Evolutionary conservation across 345 rosid genomes (phyloP).

Genomic region (Garcia nutans): DNA sequence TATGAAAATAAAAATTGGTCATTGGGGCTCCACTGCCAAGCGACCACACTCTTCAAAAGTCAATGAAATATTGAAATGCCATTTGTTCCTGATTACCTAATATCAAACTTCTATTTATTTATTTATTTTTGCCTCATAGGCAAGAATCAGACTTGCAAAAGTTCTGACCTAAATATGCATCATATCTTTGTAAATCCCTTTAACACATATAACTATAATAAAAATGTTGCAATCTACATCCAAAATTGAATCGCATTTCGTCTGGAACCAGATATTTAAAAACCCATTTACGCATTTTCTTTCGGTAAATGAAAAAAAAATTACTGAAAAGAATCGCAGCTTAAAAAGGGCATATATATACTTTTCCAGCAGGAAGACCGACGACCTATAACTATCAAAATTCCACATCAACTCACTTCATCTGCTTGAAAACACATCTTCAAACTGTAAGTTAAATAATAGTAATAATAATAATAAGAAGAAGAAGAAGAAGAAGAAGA

Average conservation of each 20-base stretch:
- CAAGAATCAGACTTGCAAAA: constrained; percentile 1
- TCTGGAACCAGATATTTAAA: no score
- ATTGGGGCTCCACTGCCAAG: no score
- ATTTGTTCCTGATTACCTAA: no score
- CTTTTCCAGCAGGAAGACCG: not conserved
- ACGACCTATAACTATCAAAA: not conserved
- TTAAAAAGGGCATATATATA: not conserved
- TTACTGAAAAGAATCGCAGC: not conserved
- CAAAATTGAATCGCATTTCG: not conserved
- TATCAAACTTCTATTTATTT: no score
- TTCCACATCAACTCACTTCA: not conserved
- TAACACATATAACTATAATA: not conserved
- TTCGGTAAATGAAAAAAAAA: no score
- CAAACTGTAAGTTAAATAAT: not conserved
- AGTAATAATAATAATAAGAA: no score
- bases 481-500: not conserved
- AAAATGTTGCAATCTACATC: not conserved
- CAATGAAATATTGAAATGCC: no score
- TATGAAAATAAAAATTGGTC: no score
- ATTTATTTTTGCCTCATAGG: not conserved
- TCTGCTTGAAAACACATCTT: not conserved
- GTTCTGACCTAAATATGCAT: not conserved
- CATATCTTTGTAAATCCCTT: not conserved
- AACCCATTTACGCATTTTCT: no score
- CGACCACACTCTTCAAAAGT: no score